phyloP scores from a whole-genome alignment of 2,329 filamentous ascomycete genomes.

The Plectosphaerella sp. region DNA sequence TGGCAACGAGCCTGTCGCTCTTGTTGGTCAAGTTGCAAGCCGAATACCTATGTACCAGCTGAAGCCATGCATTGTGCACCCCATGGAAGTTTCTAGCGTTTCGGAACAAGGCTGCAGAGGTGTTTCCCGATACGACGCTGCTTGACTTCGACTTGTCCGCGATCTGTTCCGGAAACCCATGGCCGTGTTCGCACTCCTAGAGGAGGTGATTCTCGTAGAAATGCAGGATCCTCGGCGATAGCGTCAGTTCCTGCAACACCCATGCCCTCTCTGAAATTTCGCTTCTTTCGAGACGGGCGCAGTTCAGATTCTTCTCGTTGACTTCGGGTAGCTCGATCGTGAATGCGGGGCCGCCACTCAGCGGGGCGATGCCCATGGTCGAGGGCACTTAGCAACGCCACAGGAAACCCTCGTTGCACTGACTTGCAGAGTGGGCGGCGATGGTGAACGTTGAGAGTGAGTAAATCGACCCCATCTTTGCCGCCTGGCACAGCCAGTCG shows the following conservation, averaged over 20 bases:
- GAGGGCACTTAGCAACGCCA: not conserved
- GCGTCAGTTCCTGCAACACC: not conserved
- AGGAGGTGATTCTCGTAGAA: not conserved
- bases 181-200: not conserved
- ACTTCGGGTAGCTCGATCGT: not conserved
- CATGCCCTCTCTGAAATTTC: not conserved
- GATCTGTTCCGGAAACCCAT: not conserved
- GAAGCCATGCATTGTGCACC: not conserved
- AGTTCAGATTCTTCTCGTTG: not conserved
- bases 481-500: not conserved
- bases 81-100: not conserved
- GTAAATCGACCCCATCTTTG: not conserved
- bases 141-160: not conserved
- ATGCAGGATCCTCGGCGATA: not conserved
- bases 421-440: not conserved
- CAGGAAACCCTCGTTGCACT: not conserved
- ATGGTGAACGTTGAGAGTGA: not conserved
- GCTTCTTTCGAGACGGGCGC: not conserved
- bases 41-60: not conserved
- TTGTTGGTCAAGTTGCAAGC: not conserved
- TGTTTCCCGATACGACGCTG: not conserved
- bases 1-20: not conserved
- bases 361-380: not conserved
- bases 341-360: not conserved
- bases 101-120: not conserved